Base-by-base conservation (phyloP, 2,329 filamentous ascomycete species). In the Neofusicoccum laricinum region DNA sequence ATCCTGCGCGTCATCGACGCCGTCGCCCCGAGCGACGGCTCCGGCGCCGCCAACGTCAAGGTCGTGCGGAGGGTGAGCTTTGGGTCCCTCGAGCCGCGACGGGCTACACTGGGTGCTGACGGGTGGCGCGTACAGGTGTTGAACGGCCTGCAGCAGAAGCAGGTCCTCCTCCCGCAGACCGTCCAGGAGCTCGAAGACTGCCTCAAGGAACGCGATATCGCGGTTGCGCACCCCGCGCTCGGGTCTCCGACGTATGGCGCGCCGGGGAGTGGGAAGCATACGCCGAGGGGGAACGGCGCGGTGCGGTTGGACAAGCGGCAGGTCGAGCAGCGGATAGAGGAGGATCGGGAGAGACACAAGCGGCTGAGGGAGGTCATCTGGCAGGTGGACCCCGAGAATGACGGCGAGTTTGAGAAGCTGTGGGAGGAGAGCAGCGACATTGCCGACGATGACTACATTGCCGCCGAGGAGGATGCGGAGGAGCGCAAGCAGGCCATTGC, bases 341-440 rank as follows among this genome's bases (percentile, higher is more conserved):
- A 99, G 78, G 95, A 99, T 77, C 84, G 95, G 3, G 95, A 99
- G 77, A 83, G 95, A 48, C 96, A 99, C 77, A 99, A 99, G 82
- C 83, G 94, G 48, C 81, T 94, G 71, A 82, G 95, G 21, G 95
- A 99, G 79, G 93, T 89, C 71, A 96, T 97, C 67, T 99, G 96
- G 95, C 92, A 93, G 0, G 88, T 97, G 2, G 86, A 86, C 34
- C 83, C 85, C 8, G 84, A 86, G 36, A 80, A 83, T 8, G 82
- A 85, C 30, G 85, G 88, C 7, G 94, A 98, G 78, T 89, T 92
- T 78, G 86, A 89, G 67, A 91, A 87, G 78, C 79, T 96, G 68
- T 96, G 91, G 90, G 92, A 95, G 45, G 92, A 97, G 73, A 89
- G 88, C 17, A 96, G 92, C 71, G 92, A 95, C 68, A 83, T 94